phyloP scores from a whole-genome alignment of 371 early-diverging fungal species.

The Thermomucor indicae-seudaticae region DNA sequence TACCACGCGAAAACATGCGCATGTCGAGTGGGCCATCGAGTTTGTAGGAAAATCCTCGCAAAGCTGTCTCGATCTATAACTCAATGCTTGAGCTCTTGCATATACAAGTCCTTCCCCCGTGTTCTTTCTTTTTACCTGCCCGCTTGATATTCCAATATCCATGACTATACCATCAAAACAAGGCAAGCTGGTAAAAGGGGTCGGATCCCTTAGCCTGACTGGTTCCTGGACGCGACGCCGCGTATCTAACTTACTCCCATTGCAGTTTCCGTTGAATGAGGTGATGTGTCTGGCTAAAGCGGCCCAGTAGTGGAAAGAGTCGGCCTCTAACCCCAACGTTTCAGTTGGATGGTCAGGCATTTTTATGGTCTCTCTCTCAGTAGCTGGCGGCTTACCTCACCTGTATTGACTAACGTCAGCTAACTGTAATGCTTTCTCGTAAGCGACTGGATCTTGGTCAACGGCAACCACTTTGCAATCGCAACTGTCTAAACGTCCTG shows the following conservation, averaged over 20 bases:
- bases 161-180: constrained; percentile 68
- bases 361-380: neutral
- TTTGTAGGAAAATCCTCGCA: constrained; percentile 69
- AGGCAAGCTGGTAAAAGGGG: constrained; percentile 22
- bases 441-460: constrained; percentile 71
- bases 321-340: constrained; percentile 19
- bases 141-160: constrained; percentile 72
- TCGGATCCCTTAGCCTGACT: no score
- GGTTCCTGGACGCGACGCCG: no score
- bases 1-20: constrained; percentile 56
- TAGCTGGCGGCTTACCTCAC: constrained; percentile 21
- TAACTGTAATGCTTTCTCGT: constrained; percentile 51
- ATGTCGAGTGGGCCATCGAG: constrained; percentile 68
- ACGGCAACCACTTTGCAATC: constrained; percentile 65
- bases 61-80: constrained; percentile 51
- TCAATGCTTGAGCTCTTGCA: neutral
- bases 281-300: constrained; percentile 52
- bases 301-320: constrained; percentile 42
- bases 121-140: constrained; percentile 27
- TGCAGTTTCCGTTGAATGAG: constrained; percentile 10
- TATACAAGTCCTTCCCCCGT: neutral
- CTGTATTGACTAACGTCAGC: constrained; percentile 35
- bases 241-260: neutral
- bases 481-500: constrained; percentile 40
- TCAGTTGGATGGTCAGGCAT: no score